A percentile compares a stretch with the other conserved stretches of the same genome.
Evolutionary conservation across 2,329 filamentous ascomycete genomes (phyloP).

Genomic region (Hypoxylon sp.): DNA sequence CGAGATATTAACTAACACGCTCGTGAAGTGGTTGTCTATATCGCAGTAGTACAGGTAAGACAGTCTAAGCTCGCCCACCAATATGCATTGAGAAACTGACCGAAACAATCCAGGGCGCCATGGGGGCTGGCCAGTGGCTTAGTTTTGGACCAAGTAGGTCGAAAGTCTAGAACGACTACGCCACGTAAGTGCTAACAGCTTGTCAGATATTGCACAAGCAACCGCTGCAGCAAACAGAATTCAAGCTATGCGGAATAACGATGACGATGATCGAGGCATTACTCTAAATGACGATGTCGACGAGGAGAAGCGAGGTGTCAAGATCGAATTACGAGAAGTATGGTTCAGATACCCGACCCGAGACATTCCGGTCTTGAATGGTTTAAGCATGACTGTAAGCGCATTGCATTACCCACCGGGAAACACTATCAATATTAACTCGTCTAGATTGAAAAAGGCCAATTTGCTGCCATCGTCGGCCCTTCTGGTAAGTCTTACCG

Average conservation of each 20-base stretch:
- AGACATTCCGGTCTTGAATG: conserved; percentile 68
- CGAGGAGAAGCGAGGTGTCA: conserved; percentile 62
- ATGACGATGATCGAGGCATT: conserved; percentile 47
- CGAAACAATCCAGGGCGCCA: conserved; percentile 60
- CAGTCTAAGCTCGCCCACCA: neutral
- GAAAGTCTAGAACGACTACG: neutral
- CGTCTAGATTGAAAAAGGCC: conserved; percentile 70
- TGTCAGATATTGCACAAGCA: conserved; percentile 67
- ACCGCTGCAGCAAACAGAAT: conserved; percentile 72
- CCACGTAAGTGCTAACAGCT: conserved; percentile 18
- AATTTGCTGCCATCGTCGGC: conserved; percentile 79
- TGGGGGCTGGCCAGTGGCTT: conserved; percentile 76
- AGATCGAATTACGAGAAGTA: conserved; percentile 68
- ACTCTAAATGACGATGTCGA: conserved; percentile 54
- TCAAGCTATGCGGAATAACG: conserved; percentile 60
- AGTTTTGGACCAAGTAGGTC: conserved; percentile 70
- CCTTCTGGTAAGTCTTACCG: conserved; percentile 65
- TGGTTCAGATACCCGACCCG: conserved; percentile 73
- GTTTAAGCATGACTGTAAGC: conserved; percentile 67
- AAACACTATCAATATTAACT: conserved; percentile 24
- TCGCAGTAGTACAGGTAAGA: conserved; percentile 71
- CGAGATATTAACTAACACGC: conserved; percentile 29
- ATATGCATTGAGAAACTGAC: conserved; percentile 22
- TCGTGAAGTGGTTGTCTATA: conserved; percentile 67
- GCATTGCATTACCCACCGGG: neutral